Percentiles rank a stretch among this genome's conserved stretches.
Conservation (phyloP, 305 asterid genomes). For the Fraxinus albicans region DNA sequence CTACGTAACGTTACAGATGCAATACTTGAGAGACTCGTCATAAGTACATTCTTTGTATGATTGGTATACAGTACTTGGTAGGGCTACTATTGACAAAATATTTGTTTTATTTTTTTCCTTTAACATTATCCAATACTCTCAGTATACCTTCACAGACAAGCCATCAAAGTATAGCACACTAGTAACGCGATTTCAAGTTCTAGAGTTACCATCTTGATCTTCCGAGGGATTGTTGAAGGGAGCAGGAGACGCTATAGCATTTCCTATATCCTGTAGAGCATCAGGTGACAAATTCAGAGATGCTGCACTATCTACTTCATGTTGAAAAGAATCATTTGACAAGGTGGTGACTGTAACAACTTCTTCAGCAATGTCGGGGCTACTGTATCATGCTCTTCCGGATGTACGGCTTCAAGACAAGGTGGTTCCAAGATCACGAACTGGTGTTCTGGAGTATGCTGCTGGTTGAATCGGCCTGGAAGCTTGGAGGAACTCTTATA, state of each 20-base stretch:
- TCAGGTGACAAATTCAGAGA: slow-evolving; percentile 11
- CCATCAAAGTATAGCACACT: background rate
- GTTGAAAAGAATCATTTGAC: slow-evolving; percentile 16
- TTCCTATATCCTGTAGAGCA: slow-evolving; percentile 12
- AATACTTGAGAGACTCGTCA: background rate
- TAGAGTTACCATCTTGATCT: background rate
- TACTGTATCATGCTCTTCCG: slow-evolving; percentile 9
- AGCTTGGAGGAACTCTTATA: slow-evolving; percentile 47
- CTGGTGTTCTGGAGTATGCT: slow-evolving; percentile 66
- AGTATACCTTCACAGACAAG: background rate
- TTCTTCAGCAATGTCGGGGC: slow-evolving; percentile 1
- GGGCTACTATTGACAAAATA: background rate
- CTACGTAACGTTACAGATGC: background rate
- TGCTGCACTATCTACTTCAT: slow-evolving; percentile 6
- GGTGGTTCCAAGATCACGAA: slow-evolving; percentile 35
- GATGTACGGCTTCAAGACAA: slow-evolving; percentile 16
- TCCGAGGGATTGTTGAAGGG: background rate
- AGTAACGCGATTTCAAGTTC: background rate
- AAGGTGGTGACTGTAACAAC: background rate
- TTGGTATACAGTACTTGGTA: background rate
- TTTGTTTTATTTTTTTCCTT: background rate
- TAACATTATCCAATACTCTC: background rate
- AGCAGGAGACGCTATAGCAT: background rate
- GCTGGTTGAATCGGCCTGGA: slow-evolving; percentile 83
- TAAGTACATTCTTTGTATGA: background rate